Conservation (phyloP, 208 protist species). For the Leishmania martiniquensis region DNA sequence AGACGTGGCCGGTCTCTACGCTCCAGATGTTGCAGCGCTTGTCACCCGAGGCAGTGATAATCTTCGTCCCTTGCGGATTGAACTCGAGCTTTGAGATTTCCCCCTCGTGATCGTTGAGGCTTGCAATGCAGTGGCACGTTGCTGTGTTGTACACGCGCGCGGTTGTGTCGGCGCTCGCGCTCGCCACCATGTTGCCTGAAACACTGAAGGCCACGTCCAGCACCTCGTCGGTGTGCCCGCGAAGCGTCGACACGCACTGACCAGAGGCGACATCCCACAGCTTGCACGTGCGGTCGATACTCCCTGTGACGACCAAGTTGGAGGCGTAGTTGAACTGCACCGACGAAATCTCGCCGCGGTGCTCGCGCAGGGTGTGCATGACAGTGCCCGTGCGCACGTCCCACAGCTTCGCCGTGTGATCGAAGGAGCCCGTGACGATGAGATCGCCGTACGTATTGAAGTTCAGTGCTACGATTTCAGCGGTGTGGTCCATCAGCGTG, state of each 20-base stretch:
- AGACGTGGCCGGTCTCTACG: constrained; percentile 79
- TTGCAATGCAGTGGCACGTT: constrained; percentile 88
- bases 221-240: constrained; percentile 94
- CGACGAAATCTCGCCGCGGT: constrained; percentile 94
- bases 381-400: constrained; percentile 87
- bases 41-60: constrained; percentile 95
- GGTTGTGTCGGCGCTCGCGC: constrained; percentile 95
- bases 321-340: constrained; percentile 95
- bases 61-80: constrained; percentile 95
- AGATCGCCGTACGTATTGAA: constrained; percentile 92
- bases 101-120: constrained; percentile 92
- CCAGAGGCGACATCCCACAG: constrained; percentile 95
- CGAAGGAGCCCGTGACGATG: constrained; percentile 95
- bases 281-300: constrained; percentile 96
- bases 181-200: constrained; percentile 89
- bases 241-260: constrained; percentile 87
- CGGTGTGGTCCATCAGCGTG: constrained; percentile 93
- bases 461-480: constrained; percentile 94
- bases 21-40: constrained; percentile 95
- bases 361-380: constrained; percentile 91
- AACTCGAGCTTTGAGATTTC: constrained; percentile 96
- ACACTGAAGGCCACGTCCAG: constrained; percentile 94
- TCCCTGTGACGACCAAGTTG: constrained; percentile 91
- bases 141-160: constrained; percentile 93
- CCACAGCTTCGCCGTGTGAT: constrained; percentile 95